A percentile compares a stretch with the other conserved stretches of the same genome.
Conservation (phyloP, 2,329 filamentous ascomycete genomes). For the Delphinella strobiligena region DNA sequence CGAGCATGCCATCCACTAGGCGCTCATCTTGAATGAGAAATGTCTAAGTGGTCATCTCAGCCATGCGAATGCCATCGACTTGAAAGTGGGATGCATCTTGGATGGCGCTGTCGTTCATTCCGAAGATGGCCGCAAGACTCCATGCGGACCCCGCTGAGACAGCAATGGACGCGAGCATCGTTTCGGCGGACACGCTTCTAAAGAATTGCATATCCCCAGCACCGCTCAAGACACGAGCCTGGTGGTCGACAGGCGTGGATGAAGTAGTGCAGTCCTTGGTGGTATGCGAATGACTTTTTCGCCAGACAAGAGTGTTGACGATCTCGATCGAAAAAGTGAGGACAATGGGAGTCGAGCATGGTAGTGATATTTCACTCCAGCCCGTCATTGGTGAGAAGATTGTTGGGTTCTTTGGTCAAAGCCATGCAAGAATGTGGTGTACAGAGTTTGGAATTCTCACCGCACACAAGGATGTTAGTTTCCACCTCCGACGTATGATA, state of each 20-base stretch:
- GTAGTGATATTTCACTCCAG: too few species aligned
- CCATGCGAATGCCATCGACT: constrained; percentile 31
- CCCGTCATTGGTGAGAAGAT: constrained; percentile 33
- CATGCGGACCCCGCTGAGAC: constrained; percentile 28
- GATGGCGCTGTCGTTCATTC: constrained; percentile 37
- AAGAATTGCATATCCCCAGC: constrained; percentile 17
- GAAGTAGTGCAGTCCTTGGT: constrained; percentile 10
- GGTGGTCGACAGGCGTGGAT: constrained; percentile 15
- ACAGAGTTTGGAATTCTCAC: constrained; percentile 38
- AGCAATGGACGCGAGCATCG: constrained; percentile 17
- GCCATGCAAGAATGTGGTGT: constrained; percentile 23
- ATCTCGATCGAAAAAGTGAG: constrained; percentile 18
- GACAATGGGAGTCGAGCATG: constrained; percentile 18
- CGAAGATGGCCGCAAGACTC: constrained; percentile 29
- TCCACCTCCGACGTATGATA: constrained; percentile 29
- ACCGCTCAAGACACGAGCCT: constrained; percentile 21
- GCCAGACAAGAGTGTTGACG: constrained; percentile 19
- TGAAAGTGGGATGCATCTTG: constrained; percentile 31
- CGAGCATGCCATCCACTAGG: constrained; percentile 10
- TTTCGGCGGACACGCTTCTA: constrained; percentile 22
- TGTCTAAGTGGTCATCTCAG: constrained; percentile 21
- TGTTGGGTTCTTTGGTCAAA: constrained; percentile 37
- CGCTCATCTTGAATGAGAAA: constrained; percentile 13
- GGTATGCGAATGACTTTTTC: constrained; percentile 22
- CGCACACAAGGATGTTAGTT: constrained; percentile 27